These are phyloP conservation scores for Globisporangium spiculum DNA, from an alignment of 352 stramenopile species.

Conservation along the genomic window DNA sequence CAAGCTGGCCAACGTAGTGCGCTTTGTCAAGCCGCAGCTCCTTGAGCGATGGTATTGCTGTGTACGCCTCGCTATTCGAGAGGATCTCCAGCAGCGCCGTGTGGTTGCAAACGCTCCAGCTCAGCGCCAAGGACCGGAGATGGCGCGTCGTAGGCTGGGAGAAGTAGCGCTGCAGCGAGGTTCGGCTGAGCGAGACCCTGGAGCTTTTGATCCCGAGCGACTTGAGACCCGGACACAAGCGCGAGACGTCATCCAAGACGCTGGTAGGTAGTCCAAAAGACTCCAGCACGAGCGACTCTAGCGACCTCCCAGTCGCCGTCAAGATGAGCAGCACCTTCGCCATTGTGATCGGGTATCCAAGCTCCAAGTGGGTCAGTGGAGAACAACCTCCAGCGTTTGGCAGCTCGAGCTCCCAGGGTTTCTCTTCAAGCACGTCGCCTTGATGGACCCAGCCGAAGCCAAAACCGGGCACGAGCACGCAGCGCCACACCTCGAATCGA, in stretches of 20 bases:
- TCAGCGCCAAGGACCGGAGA: slow-evolving; percentile 10
- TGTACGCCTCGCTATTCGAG: not conserved
- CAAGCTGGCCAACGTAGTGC: not conserved
- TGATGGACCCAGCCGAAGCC: slow-evolving; percentile 11
- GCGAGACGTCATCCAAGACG: slow-evolving; percentile 2
- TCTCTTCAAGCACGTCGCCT: not conserved
- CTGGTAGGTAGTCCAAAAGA: not conserved
- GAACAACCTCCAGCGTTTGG: not conserved
- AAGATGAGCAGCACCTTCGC: not conserved
- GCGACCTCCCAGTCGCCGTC: not conserved
- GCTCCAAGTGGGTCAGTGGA: not conserved
- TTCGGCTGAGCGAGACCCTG: not conserved
- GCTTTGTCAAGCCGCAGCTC: slow-evolving; percentile 1
- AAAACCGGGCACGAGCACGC: slow-evolving; percentile 9
- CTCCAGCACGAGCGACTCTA: slow-evolving; percentile 6
- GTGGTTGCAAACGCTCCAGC: slow-evolving; percentile 7
- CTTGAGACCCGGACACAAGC: slow-evolving; percentile 6
- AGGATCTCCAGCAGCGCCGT: slow-evolving; percentile 4
- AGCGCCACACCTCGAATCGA: not conserved
- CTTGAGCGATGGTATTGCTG: not conserved
- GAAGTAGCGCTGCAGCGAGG: not conserved
- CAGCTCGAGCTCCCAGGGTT: not conserved
- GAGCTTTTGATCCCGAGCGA: slow-evolving; percentile 9
- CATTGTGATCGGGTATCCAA: slow-evolving; percentile 9
- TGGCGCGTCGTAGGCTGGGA: not conserved